Evolutionary conservation across 352 stramenopile genomes (phyloP).

Genomic region (Phytophthora hybrid): DNA sequence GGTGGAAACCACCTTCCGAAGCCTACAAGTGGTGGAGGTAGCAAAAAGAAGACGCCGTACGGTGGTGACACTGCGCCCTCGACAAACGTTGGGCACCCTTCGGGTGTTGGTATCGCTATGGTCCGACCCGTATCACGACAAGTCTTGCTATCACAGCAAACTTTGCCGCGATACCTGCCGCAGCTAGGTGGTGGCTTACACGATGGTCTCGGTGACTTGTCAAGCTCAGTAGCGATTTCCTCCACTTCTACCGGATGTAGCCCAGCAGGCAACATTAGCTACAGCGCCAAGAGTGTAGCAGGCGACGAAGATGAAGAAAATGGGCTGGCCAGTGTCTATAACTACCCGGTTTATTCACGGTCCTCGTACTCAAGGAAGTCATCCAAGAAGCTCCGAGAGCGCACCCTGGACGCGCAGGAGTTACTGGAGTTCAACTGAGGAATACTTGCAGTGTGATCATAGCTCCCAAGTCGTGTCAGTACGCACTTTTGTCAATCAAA

Average conservation of each 20-base stretch:
- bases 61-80: constrained; percentile 12
- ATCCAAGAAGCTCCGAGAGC: constrained; percentile 61
- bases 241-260: constrained; percentile 17
- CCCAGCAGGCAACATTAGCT: constrained; percentile 5
- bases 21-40: constrained; percentile 33
- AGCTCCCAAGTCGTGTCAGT: constrained; percentile 21
- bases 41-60: constrained; percentile 50
- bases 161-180: constrained; percentile 52
- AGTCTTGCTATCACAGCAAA: constrained; percentile 44
- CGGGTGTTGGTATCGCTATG: constrained; percentile 39
- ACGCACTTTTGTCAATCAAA: constrained; percentile 29
- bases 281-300: constrained; percentile 25
- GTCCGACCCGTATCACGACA: constrained; percentile 60
- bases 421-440: constrained; percentile 66
- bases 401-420: constrained; percentile 45
- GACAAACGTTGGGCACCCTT: constrained; percentile 28
- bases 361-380: constrained; percentile 50
- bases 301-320: constrained; percentile 27
- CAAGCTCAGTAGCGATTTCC: constrained; percentile 19
- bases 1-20: constrained; percentile 53
- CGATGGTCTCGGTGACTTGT: constrained; percentile 36
- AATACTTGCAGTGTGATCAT: constrained; percentile 26
- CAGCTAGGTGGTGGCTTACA: constrained; percentile 42
- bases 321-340: constrained; percentile 52
- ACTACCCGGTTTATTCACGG: constrained; percentile 63